Conservation (phyloP, 2,329 filamentous ascomycete genomes). For the Colletotrichum tanaceti region DNA sequence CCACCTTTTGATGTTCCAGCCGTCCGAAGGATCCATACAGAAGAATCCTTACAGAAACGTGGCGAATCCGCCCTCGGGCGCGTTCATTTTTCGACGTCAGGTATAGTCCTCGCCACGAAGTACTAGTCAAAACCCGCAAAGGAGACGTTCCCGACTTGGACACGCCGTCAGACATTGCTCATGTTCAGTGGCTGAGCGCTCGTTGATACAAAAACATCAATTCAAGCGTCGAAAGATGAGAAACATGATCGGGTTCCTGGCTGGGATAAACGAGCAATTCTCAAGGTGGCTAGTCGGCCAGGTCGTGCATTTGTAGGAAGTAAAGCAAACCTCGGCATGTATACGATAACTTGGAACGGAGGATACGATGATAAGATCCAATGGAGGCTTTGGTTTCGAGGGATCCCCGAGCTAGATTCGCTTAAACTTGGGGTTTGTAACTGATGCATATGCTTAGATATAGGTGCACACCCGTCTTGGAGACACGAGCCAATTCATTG, state of each 20-base stretch:
- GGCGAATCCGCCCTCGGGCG: not conserved
- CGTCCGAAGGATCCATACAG: not conserved
- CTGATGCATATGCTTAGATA: too few relatives aligned
- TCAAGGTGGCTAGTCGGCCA: not conserved
- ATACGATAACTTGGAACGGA: not conserved
- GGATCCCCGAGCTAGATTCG: too few relatives aligned
- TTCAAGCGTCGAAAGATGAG: not conserved
- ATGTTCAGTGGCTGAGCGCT: not conserved
- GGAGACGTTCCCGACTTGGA: not conserved
- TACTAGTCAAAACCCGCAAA: not conserved
- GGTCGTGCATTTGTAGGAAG: not conserved
- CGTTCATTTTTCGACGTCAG: not conserved
- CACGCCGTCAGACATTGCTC: not conserved
- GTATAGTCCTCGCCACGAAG: not conserved
- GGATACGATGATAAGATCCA: not conserved
- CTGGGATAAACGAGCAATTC: not conserved
- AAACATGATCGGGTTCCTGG: not conserved
- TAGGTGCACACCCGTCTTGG: too few relatives aligned
- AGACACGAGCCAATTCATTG: too few relatives aligned
- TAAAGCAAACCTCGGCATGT: not conserved
- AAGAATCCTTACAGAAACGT: slow-evolving; percentile 1
- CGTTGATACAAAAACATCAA: not conserved
- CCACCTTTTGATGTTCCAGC: not conserved
- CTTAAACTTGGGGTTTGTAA: too few relatives aligned
- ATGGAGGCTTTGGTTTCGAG: too few relatives aligned